Evolutionary conservation across 2,329 filamentous ascomycete species (phyloP).

Genomic region (Ophiostoma pallidulum): DNA sequence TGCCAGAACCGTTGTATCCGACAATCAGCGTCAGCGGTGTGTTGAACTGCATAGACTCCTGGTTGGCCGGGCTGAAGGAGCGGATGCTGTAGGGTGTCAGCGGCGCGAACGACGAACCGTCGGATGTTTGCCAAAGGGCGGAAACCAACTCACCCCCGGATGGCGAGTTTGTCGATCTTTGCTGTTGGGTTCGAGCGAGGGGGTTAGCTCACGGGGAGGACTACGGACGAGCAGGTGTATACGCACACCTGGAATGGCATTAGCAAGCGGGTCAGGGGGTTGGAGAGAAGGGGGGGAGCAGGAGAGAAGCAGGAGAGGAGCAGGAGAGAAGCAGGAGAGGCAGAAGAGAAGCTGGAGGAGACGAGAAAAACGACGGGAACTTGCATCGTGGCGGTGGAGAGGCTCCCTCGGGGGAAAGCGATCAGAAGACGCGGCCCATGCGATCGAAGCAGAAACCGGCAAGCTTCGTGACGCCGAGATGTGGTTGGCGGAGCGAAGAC

Average conservation of each 20-base stretch:
- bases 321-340: background rate
- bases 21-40: slow-evolving; percentile 92
- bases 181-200: slow-evolving; percentile 7
- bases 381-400: background rate
- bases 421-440: background rate
- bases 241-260: slow-evolving; percentile 4
- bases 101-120: background rate
- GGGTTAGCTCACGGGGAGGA: background rate
- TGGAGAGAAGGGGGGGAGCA: background rate
- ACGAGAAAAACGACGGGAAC: background rate
- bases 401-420: background rate
- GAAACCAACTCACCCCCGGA: slow-evolving; percentile 16
- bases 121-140: background rate
- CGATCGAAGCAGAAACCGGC: too few species aligned
- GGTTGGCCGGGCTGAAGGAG: slow-evolving; percentile 68
- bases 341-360: background rate
- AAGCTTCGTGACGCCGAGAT: too few species aligned
- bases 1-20: slow-evolving; percentile 93
- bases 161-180: slow-evolving; percentile 20
- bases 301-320: background rate
- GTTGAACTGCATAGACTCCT: slow-evolving; percentile 77
- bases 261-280: too few species aligned
- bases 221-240: too few species aligned
- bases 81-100: slow-evolving; percentile 37
- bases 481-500: too few species aligned